Evolutionary conservation across 1,284 basidiomycete species (phyloP).

Genomic region (Ganoderma leucocontextum): DNA sequence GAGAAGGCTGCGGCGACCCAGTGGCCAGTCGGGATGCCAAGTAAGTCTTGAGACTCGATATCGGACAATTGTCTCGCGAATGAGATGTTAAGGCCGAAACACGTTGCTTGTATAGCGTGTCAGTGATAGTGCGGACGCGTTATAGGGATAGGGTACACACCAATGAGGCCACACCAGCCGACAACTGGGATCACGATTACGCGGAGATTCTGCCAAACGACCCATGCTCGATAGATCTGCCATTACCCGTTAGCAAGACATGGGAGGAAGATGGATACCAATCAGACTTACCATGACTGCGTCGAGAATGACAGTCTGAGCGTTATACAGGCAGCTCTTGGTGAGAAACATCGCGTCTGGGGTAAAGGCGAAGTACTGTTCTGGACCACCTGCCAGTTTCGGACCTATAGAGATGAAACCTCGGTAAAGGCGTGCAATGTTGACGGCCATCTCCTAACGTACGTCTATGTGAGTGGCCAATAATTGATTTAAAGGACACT

Average conservation of each 20-base stretch:
- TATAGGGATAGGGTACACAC: constrained; percentile 18
- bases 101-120: constrained; percentile 19
- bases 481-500: neutral
- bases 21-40: constrained; percentile 31
- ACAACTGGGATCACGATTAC: constrained; percentile 37
- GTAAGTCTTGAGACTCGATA: constrained; percentile 31
- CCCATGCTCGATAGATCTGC: constrained; percentile 42
- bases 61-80: constrained; percentile 20
- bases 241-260: no score
- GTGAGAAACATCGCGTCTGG: constrained; percentile 35
- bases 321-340: constrained; percentile 9
- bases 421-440: constrained; percentile 33
- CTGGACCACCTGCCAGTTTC: constrained; percentile 19
- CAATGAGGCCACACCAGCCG: constrained; percentile 38
- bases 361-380: constrained; percentile 38
- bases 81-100: constrained; percentile 25
- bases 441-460: constrained; percentile 35
- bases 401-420: constrained; percentile 33
- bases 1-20: constrained; percentile 44
- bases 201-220: constrained; percentile 38
- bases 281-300: neutral
- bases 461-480: neutral
- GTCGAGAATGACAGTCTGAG: constrained; percentile 6
- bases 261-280: neutral
- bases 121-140: neutral